phyloP scores from a whole-genome alignment of 2,329 filamentous ascomycete genomes.

The Colletotrichum cuscutae region DNA sequence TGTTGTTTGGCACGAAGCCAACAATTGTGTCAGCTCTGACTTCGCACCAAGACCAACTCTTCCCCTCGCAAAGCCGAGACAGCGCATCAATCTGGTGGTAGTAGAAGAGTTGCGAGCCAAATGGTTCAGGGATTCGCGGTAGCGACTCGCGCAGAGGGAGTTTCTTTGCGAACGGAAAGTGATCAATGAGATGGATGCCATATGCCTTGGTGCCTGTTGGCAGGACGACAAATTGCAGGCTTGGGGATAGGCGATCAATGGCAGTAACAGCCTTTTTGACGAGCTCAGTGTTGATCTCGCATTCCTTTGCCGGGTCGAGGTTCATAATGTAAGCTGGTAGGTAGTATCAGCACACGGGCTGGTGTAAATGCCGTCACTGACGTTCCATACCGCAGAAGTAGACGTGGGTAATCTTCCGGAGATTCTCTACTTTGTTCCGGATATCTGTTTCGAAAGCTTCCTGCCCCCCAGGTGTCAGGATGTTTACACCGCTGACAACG shows the following conservation, averaged over 20 bases:
- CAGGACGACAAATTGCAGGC: not conserved
- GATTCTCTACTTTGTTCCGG: not conserved
- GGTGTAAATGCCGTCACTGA: not conserved
- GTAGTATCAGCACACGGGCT: not conserved
- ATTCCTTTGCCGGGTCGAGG: not conserved
- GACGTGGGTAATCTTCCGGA: not conserved
- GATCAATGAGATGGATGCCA: not conserved
- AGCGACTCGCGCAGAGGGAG: not conserved
- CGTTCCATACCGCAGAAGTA: not conserved
- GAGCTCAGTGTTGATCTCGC: not conserved
- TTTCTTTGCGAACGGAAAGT: not conserved
- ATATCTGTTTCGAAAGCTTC: not conserved
- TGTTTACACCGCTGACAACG: not conserved
- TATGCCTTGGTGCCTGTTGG: not conserved
- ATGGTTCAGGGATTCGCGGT: not conserved
- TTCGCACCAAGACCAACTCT: not conserved
- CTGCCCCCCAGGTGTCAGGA: not conserved
- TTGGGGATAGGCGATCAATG: not conserved
- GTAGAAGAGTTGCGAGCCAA: not conserved
- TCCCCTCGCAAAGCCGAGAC: not conserved
- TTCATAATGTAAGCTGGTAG: not conserved
- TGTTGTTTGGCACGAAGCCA: not conserved
- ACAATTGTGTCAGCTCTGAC: not conserved
- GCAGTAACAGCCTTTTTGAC: not conserved
- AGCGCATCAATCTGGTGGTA: not conserved